Conservation (phyloP, 208 protist genomes). For the Trypanosoma mega region DNA sequence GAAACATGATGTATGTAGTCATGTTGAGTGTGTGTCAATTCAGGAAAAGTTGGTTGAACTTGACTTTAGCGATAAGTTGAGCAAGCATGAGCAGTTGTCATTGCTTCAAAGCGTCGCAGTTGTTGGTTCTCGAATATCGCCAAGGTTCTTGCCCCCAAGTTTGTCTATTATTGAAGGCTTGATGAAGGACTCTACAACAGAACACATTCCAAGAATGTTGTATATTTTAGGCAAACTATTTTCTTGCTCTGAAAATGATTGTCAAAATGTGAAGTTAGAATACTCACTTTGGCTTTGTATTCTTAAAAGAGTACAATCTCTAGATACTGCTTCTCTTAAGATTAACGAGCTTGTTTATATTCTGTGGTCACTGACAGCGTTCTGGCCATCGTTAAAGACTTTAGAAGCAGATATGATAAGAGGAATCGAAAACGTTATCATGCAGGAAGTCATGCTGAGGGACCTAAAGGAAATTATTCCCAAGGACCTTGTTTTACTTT, state of each 20-base stretch:
- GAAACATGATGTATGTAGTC: constrained; percentile 22
- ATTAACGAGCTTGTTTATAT: constrained; percentile 24
- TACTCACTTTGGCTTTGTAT: constrained; percentile 10
- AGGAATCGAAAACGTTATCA: constrained; percentile 6
- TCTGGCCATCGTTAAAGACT: constrained; percentile 14
- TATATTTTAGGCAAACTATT: constrained; percentile 22
- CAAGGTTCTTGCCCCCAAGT: constrained; percentile 16
- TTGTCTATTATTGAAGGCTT: constrained; percentile 18
- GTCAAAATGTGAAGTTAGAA: constrained; percentile 14
- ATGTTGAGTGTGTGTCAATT: constrained; percentile 26
- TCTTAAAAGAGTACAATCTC: constrained; percentile 12
- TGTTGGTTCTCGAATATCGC: constrained; percentile 25
- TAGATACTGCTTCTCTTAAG: constrained; percentile 18
- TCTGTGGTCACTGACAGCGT: constrained; percentile 21
- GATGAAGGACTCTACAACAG: constrained; percentile 15
- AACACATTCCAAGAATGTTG: constrained; percentile 18
- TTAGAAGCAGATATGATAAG: constrained; percentile 9
- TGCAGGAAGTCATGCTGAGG: constrained; percentile 7
- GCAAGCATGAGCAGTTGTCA: constrained; percentile 20
- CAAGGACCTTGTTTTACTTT: constrained; percentile 16
- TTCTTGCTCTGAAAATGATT: constrained; percentile 20
- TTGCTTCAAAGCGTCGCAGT: constrained; percentile 17
- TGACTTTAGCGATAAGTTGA: constrained; percentile 17
- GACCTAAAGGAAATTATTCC: constrained; percentile 15
- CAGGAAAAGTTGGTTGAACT: constrained; percentile 18